These are phyloP conservation scores for Ceratocystis smalleyi DNA, from an alignment of 2,329 filamentous ascomycete genomes.

Conservation along the genomic window DNA sequence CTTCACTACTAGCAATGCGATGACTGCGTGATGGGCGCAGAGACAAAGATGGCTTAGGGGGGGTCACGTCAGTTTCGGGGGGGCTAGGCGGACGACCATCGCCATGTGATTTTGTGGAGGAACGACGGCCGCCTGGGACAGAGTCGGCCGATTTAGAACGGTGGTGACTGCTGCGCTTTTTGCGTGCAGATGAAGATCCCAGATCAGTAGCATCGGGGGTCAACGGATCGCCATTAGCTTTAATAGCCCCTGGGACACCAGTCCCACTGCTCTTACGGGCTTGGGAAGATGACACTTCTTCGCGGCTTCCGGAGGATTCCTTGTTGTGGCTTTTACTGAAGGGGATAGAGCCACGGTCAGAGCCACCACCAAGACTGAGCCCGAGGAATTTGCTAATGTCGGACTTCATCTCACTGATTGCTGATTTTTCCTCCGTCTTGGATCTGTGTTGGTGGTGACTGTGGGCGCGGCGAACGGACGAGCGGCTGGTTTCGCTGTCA, in stretches of 20 bases:
- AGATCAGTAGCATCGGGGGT: slow-evolving; percentile 62
- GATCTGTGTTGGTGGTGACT: slow-evolving; percentile 23
- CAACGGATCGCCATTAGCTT: slow-evolving; percentile 29
- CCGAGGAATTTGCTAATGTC: slow-evolving; percentile 10
- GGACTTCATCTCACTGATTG: slow-evolving; percentile 16
- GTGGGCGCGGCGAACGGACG: slow-evolving; percentile 13
- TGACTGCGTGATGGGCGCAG: slow-evolving; percentile 12
- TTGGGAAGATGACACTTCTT: slow-evolving; percentile 29
- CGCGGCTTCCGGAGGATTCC: slow-evolving; percentile 56
- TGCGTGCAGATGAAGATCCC: slow-evolving; percentile 24
- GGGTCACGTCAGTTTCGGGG: slow-evolving; percentile 46
- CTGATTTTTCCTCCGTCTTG: slow-evolving; percentile 23
- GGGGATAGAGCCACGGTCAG: slow-evolving; percentile 40
- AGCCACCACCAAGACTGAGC: slow-evolving; percentile 20
- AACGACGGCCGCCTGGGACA: slow-evolving; percentile 25
- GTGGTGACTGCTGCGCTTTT: slow-evolving; percentile 15
- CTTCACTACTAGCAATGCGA: slow-evolving; percentile 11
- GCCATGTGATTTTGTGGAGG: slow-evolving; percentile 26
- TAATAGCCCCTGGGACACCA: neutral
- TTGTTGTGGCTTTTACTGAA: slow-evolving; percentile 89
- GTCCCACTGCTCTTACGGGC: slow-evolving; percentile 20
- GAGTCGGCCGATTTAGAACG: slow-evolving; percentile 35
- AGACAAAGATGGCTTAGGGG: slow-evolving; percentile 16
- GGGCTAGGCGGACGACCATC: slow-evolving; percentile 43
- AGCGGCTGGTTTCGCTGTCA: slow-evolving; percentile 27